Evolutionary conservation across 2,329 filamentous ascomycete species (phyloP).

Genomic region (Talaromyces atroroseus): DNA sequence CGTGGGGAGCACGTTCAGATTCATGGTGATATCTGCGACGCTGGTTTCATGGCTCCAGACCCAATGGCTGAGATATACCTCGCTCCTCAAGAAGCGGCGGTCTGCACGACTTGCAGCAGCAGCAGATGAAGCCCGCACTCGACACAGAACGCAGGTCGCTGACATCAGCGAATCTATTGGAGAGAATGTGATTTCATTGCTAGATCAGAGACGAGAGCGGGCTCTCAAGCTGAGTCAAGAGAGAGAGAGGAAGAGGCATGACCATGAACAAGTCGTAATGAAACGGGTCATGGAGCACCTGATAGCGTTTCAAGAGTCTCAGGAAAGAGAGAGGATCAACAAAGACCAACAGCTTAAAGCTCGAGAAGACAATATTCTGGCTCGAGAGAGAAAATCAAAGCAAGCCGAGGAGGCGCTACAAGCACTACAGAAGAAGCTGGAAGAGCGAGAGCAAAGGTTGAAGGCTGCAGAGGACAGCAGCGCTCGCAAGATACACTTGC

Average conservation of each 20-base stretch:
- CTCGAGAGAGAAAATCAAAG: neutral
- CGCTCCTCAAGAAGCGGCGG: neutral
- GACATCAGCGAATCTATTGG: constrained; percentile 6
- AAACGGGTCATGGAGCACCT: neutral
- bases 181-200: constrained; percentile 2
- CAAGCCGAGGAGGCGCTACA: neutral
- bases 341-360: neutral
- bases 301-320: neutral
- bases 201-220: constrained; percentile 1
- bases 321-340: neutral
- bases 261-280: neutral
- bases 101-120: constrained; percentile 6
- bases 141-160: neutral
- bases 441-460: neutral
- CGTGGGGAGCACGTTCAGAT: constrained; percentile 6
- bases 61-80: constrained; percentile 7
- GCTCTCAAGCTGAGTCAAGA: neutral
- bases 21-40: constrained; percentile 2
- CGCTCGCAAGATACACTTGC: neutral
- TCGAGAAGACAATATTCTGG: neutral
- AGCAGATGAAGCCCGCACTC: neutral
- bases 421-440: neutral
- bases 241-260: neutral
- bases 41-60: constrained; percentile 11
- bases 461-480: neutral